These are phyloP conservation scores for Hypoxylon fuscum DNA, from an alignment of 495 filamentous ascomycete species.

Conservation along the genomic window DNA sequence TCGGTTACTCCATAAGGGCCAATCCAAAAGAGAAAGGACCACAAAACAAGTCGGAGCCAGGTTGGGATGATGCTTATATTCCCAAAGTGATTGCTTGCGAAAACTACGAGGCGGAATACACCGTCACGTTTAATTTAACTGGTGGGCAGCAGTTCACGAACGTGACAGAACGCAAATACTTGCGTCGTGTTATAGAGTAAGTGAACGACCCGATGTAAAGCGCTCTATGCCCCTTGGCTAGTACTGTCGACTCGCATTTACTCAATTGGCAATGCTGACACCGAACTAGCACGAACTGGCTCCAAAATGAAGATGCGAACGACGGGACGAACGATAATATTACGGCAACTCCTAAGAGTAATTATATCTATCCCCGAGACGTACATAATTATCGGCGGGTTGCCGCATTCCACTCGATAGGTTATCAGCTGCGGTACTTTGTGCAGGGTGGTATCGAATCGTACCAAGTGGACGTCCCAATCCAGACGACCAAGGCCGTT, in stretches of 20 bases:
- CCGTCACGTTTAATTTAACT: constrained; percentile 46
- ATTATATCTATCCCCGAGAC: constrained; percentile 47
- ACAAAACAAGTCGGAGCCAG: constrained; percentile 29
- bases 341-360: constrained; percentile 44
- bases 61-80: constrained; percentile 42
- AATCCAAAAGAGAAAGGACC: constrained; percentile 38
- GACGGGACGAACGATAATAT: constrained; percentile 52
- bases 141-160: constrained; percentile 39
- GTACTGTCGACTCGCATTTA: background rate
- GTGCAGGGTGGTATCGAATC: constrained; percentile 51
- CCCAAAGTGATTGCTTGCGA: constrained; percentile 53
- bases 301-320: constrained; percentile 41
- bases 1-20: constrained; percentile 41
- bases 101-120: constrained; percentile 50
- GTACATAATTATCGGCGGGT: constrained; percentile 41
- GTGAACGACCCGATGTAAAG: background rate
- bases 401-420: constrained; percentile 49
- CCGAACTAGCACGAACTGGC: constrained; percentile 42
- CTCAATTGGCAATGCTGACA: constrained; percentile 9
- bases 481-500: constrained; percentile 46
- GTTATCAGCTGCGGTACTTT: constrained; percentile 43
- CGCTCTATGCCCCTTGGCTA: background rate
- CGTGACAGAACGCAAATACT: constrained; percentile 39
- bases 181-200: constrained; percentile 46
- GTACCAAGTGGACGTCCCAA: constrained; percentile 42